Conservation (phyloP, 495 filamentous ascomycete species). For the Neurospora africana region DNA sequence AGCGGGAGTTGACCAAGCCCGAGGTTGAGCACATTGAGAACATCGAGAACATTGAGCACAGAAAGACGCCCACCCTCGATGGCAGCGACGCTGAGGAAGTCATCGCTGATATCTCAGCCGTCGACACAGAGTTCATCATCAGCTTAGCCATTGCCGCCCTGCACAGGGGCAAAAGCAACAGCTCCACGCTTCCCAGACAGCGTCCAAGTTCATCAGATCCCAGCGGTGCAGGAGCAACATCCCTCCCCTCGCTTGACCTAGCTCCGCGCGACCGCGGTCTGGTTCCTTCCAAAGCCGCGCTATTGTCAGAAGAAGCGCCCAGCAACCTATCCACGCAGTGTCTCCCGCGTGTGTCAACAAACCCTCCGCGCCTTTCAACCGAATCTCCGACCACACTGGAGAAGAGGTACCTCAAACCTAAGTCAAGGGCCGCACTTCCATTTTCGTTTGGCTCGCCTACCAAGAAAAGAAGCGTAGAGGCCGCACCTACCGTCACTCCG, state of each 20-base stretch:
- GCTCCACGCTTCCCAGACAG: background rate
- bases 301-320: background rate
- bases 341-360: conserved; percentile 9
- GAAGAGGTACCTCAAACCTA: background rate
- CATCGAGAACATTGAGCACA: background rate
- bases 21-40: background rate
- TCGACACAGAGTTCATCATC: background rate
- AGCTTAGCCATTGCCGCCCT: background rate
- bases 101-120: background rate
- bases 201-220: background rate
- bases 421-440: background rate
- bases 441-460: background rate
- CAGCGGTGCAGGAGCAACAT: background rate
- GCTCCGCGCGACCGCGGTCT: background rate
- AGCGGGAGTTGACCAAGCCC: background rate
- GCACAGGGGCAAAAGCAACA: background rate
- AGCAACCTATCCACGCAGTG: conserved; percentile 12
- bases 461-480: background rate
- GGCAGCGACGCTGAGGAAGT: background rate
- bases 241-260: background rate
- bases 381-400: background rate
- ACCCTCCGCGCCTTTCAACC: background rate
- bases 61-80: background rate
- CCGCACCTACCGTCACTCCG: background rate
- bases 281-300: background rate